Base-by-base conservation (phyloP, 768 basidiomycete genomes). In the Inosperma sp. region DNA sequence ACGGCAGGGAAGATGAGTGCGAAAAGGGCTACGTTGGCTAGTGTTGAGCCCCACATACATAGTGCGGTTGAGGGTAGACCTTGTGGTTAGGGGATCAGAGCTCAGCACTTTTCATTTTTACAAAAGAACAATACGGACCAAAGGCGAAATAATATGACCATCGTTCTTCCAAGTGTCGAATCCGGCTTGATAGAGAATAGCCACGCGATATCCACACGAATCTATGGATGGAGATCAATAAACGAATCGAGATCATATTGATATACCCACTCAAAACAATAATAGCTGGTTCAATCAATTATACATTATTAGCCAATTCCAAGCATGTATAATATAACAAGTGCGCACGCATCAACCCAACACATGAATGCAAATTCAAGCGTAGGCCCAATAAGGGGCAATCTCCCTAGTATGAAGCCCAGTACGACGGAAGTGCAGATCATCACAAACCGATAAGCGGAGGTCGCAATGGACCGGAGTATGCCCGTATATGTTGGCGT, bases 141-240 rank as follows among this genome's bases (percentile, higher is more conserved):
- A 92, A 94, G 4, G 86, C 86, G 52, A 92, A 76, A 62, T 84
- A 90, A 68, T 93, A 94, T 2, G 86, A 79, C 92, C 92, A 94
- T 34, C 90, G 79, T 66, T 92, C 88, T 68, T 94, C 92, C 16
- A 93, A 70, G 62, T 86, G 79, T 41, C 83, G 71, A 39, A 92
- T 79, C 48, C 89, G 73, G 12, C 78, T 69, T 2, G 87, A 76
- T 10, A 91, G 70, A 10, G 86, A 83, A 54, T 84, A 59, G 2
- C 87, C 87, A 12, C 83, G 80, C 7, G 87, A 79, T 39, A 86
- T 80, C 88, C 88, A 90, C 16, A 85, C 76, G 61, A 86, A 90
- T 61, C 88, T 89, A 49, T 22, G n/a, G n/a, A n/a, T 13, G 3
- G n/a, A 45, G 29, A 36, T 19, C 19, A 47, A 35, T 8, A 19